Conservation (phyloP, 1,139 yeast species). For the Pichia sp. region DNA sequence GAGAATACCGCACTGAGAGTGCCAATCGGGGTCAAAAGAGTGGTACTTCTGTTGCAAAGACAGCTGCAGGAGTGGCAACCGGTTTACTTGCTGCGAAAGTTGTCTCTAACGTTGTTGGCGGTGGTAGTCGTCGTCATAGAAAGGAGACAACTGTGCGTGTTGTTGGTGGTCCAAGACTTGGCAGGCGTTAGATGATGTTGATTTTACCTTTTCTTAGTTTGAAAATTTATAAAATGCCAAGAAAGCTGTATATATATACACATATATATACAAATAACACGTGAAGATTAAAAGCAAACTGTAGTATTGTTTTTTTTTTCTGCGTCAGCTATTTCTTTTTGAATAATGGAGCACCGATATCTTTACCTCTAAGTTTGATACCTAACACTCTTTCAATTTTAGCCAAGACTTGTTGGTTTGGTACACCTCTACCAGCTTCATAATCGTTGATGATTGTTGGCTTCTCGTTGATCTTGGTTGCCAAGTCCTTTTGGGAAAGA, state of each 20-base stretch:
- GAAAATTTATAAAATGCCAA: too few species aligned
- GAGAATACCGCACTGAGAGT: background rate
- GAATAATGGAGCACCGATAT: constrained; percentile 85
- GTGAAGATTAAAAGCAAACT: background rate
- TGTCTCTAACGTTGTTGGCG: constrained; percentile 1
- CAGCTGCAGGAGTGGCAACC: constrained; percentile 10
- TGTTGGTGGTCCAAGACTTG: constrained; percentile 1
- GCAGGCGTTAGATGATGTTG: background rate
- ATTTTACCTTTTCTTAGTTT: background rate
- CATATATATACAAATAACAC: too few species aligned
- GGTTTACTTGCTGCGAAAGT: constrained; percentile 10
- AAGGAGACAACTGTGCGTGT: background rate
- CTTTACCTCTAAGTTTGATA: constrained; percentile 91
- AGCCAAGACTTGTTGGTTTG: constrained; percentile 88
- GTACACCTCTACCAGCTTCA: constrained; percentile 95
- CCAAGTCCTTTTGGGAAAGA: constrained; percentile 90
- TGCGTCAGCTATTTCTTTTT: constrained; percentile 46
- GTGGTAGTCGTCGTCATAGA: background rate
- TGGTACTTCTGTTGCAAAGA: constrained; percentile 7
- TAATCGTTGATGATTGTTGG: constrained; percentile 93
- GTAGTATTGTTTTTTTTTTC: background rate
- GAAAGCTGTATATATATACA: too few species aligned
- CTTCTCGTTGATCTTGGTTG: constrained; percentile 91
- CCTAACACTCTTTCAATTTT: constrained; percentile 94
- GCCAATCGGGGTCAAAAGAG: background rate